Conservation (phyloP, 306 rosid genomes). For the Elaeagnus macrophylla region DNA sequence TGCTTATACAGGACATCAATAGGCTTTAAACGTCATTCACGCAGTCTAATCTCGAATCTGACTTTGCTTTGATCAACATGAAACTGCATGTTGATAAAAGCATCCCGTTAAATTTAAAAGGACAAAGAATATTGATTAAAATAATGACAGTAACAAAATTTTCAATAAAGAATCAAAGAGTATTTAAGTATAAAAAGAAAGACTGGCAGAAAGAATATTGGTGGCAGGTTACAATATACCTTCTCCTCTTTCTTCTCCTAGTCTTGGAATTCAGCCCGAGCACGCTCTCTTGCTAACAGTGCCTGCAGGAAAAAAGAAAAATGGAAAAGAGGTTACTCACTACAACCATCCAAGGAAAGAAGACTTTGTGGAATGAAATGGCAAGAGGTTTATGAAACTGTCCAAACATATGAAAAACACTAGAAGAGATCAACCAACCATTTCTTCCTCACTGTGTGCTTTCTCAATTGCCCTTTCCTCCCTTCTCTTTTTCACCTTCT, state of each 20-base stretch:
- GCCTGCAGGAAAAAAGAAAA: slow-evolving; percentile 51
- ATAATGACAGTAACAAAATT: background rate
- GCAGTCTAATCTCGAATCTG: slow-evolving; percentile 93
- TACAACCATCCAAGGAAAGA: slow-evolving; percentile 1
- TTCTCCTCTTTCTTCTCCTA: slow-evolving; percentile 99
- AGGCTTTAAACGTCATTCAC: slow-evolving; percentile 92
- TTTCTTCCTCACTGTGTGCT: slow-evolving; percentile 93
- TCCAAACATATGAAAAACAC: background rate
- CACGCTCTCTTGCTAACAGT: slow-evolving; percentile 83
- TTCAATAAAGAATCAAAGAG: slow-evolving; percentile 8
- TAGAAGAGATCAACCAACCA: slow-evolving; percentile 46
- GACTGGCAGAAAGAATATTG: background rate
- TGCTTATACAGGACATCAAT: slow-evolving; percentile 84
- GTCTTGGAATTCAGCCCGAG: slow-evolving; percentile 96
- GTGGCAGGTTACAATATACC: slow-evolving; percentile 30
- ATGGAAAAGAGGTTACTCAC: no score
- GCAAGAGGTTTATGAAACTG: no score
- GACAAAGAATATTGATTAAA: slow-evolving; percentile 10
- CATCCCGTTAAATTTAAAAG: slow-evolving; percentile 14
- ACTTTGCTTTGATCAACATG: slow-evolving; percentile 97
- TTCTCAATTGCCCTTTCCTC: slow-evolving; percentile 97
- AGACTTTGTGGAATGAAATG: background rate
- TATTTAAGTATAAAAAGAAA: background rate
- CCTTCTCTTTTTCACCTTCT: slow-evolving; percentile 94
- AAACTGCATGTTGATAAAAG: slow-evolving; percentile 44